Percentiles rank a stretch among this genome's conserved stretches.
These are phyloP conservation scores for Boletus sp. DNA, from an alignment of 768 basidiomycete species.

Conservation along the genomic window DNA sequence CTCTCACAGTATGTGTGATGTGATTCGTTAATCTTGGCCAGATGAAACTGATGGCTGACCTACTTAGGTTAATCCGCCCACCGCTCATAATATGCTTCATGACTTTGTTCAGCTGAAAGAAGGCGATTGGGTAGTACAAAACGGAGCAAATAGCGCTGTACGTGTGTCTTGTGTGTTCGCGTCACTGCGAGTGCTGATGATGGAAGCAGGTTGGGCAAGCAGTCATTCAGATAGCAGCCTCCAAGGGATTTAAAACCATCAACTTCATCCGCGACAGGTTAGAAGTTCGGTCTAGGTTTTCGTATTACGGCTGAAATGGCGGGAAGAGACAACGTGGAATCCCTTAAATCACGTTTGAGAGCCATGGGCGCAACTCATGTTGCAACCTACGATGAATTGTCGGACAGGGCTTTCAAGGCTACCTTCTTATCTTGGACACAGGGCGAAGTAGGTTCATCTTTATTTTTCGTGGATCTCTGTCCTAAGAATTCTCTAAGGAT, in stretches of 20 bases:
- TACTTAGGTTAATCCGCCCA: constrained; percentile 72
- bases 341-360: constrained; percentile 48
- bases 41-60: not conserved
- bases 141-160: constrained; percentile 83
- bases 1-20: constrained; percentile 54
- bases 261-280: constrained; percentile 78
- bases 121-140: constrained; percentile 83
- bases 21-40: not conserved
- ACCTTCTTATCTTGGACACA: constrained; percentile 62
- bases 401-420: constrained; percentile 50
- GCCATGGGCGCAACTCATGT: constrained; percentile 73
- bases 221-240: constrained; percentile 81
- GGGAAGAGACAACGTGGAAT: constrained; percentile 49
- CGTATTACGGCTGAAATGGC: not conserved
- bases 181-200: not conserved
- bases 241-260: constrained; percentile 67
- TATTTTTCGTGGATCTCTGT: constrained; percentile 5
- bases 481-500: constrained; percentile 21
- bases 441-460: constrained; percentile 44
- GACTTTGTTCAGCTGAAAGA: constrained; percentile 60
- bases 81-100: constrained; percentile 79
- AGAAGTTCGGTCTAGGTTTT: not conserved
- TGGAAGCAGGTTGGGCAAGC: constrained; percentile 68
- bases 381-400: constrained; percentile 71
- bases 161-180: constrained; percentile 20